Evolutionary conservation across 768 basidiomycete genomes (phyloP).

Genomic region (Suillus lakei): DNA sequence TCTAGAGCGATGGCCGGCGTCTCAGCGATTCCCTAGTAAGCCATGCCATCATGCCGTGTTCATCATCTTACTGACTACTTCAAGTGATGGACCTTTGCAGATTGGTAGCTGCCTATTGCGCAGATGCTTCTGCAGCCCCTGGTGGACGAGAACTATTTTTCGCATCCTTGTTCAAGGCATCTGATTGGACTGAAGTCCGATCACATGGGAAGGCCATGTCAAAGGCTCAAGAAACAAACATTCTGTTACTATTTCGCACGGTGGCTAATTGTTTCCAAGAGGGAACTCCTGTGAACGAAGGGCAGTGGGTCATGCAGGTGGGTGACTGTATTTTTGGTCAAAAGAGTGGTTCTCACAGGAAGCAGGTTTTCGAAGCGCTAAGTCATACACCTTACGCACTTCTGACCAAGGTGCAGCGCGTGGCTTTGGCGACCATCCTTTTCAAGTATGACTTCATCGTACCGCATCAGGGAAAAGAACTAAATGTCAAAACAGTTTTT

Average conservation of each 20-base stretch:
- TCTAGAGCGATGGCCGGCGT: conserved; percentile 74
- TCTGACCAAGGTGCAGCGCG: conserved; percentile 71
- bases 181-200: conserved; percentile 57
- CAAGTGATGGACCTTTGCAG: conserved; percentile 88
- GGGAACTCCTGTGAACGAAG: conserved; percentile 45
- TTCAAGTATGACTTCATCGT: conserved; percentile 74
- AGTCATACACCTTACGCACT: conserved; percentile 52
- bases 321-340: background rate
- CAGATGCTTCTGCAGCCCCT: conserved; percentile 51
- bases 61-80: background rate
- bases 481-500: conserved; percentile 51
- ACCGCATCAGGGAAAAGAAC: background rate
- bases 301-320: conserved; percentile 58
- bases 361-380: conserved; percentile 62
- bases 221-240: conserved; percentile 85
- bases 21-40: conserved; percentile 74
- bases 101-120: conserved; percentile 68
- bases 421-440: conserved; percentile 79
- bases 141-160: conserved; percentile 57
- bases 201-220: conserved; percentile 59
- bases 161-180: conserved; percentile 64
- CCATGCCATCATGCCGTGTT: conserved; percentile 3
- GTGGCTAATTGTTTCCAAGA: conserved; percentile 82
- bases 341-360: conserved; percentile 15
- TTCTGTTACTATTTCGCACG: conserved; percentile 77